phyloP scores from a whole-genome alignment of 2,329 filamentous ascomycete genomes.

The Periglandula ipomoeae region DNA sequence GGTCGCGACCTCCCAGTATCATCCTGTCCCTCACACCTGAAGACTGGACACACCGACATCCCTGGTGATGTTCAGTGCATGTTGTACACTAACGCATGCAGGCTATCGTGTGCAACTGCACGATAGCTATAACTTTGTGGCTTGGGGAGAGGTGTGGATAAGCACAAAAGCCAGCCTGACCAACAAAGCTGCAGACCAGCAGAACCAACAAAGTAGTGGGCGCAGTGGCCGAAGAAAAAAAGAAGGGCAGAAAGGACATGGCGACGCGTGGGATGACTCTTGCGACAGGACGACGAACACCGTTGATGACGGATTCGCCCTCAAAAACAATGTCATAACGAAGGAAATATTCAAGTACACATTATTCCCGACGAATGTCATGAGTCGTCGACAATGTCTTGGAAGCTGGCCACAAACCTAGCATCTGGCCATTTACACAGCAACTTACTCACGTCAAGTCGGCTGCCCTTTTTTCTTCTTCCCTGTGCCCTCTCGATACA shows the following conservation, averaged over 20 bases:
- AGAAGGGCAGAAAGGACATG: background rate
- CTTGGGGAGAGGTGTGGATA: background rate
- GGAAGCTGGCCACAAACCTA: background rate
- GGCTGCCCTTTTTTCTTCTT: too few relatives aligned
- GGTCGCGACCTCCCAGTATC: background rate
- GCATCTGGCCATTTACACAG: background rate
- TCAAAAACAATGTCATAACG: background rate
- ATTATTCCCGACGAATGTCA: background rate
- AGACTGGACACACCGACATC: background rate
- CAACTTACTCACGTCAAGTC: background rate
- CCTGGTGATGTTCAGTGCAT: background rate
- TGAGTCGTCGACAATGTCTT: background rate
- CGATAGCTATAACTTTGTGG: background rate
- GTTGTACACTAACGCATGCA: background rate
- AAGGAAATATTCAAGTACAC: background rate
- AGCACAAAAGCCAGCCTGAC: conserved; percentile 1
- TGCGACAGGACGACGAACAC: too few relatives aligned
- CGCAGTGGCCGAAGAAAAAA: background rate
- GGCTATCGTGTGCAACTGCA: background rate
- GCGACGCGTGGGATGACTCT: background rate
- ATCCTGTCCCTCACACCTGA: background rate
- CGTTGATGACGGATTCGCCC: background rate
- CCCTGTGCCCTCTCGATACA: too few relatives aligned
- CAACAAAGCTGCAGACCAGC: background rate
- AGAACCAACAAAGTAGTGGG: background rate